Evolutionary conservation across 495 filamentous ascomycete genomes (phyloP).

Genomic region (Pyronema domesticum): DNA sequence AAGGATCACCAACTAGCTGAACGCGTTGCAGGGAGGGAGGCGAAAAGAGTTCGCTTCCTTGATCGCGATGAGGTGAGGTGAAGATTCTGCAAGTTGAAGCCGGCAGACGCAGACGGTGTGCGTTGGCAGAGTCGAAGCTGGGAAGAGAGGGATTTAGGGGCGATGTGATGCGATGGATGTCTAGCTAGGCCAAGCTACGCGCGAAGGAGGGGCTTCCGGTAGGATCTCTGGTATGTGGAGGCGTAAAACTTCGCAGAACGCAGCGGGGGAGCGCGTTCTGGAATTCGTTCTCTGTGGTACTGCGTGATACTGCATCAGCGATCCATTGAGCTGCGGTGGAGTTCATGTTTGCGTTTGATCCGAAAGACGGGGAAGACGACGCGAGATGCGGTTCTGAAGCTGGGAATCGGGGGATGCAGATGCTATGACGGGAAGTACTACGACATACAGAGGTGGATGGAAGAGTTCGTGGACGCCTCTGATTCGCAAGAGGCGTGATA

Average conservation of each 20-base stretch:
- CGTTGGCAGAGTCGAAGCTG: neutral
- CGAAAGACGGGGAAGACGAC: neutral
- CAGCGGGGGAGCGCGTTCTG: no score
- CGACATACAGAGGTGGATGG: neutral
- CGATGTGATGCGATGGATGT: neutral
- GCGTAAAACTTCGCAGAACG: no score
- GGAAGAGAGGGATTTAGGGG: no score
- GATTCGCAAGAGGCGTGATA: constrained; percentile 15
- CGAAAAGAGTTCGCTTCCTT: neutral
- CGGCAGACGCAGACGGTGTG: neutral
- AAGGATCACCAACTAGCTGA: constrained; percentile 3
- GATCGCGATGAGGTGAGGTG: neutral
- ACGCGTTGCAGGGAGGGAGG: constrained; percentile 5
- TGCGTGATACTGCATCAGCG: no score
- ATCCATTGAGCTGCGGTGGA: neutral
- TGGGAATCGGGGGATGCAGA: neutral
- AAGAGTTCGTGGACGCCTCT: constrained; percentile 23
- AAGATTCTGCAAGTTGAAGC: no score
- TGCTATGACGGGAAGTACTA: neutral
- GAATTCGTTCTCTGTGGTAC: no score
- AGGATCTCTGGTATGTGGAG: no score
- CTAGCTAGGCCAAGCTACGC: no score
- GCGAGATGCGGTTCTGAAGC: neutral
- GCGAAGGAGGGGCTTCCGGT: no score
- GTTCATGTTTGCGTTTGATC: neutral